phyloP scores from a whole-genome alignment of 768 basidiomycete genomes.

The Calocybe cyanea region DNA sequence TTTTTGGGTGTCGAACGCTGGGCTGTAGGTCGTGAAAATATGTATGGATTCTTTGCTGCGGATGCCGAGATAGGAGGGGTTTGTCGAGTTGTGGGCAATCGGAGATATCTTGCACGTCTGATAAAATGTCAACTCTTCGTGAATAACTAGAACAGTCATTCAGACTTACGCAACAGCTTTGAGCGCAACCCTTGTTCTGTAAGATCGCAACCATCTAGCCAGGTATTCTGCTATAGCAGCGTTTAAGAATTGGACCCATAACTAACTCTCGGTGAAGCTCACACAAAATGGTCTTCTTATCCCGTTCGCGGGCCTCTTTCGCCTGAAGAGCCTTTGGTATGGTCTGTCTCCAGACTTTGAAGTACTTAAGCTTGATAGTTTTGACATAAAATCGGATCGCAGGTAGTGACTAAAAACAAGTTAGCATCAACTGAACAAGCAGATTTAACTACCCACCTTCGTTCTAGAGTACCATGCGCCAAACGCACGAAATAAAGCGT shows the following conservation, averaged over 20 bases:
- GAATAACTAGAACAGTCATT: not conserved
- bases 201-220: conserved; percentile 63
- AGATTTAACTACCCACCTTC: conserved; percentile 36
- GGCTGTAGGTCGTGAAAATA: conserved; percentile 2
- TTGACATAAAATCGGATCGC: conserved; percentile 74
- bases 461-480: conserved; percentile 74
- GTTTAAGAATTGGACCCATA: conserved; percentile 11
- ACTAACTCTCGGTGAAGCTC: conserved; percentile 24
- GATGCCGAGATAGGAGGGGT: conserved; percentile 4
- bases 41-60: not conserved
- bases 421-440: too few relatives aligned
- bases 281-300: conserved; percentile 57
- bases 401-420: conserved; percentile 55
- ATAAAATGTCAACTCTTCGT: conserved; percentile 7
- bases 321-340: conserved; percentile 69
- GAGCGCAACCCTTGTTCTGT: conserved; percentile 66
- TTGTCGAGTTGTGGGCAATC: conserved; percentile 55
- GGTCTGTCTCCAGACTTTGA: conserved; percentile 61
- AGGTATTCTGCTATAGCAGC: conserved; percentile 44
- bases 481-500: conserved; percentile 64
- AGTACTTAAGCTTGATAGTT: conserved; percentile 55
- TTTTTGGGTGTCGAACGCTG: conserved; percentile 14
- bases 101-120: conserved; percentile 80
- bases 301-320: conserved; percentile 60
- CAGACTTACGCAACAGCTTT: conserved; percentile 79